Base-by-base conservation (phyloP, 108 stramenopile species). In the Tribonema minus region DNA sequence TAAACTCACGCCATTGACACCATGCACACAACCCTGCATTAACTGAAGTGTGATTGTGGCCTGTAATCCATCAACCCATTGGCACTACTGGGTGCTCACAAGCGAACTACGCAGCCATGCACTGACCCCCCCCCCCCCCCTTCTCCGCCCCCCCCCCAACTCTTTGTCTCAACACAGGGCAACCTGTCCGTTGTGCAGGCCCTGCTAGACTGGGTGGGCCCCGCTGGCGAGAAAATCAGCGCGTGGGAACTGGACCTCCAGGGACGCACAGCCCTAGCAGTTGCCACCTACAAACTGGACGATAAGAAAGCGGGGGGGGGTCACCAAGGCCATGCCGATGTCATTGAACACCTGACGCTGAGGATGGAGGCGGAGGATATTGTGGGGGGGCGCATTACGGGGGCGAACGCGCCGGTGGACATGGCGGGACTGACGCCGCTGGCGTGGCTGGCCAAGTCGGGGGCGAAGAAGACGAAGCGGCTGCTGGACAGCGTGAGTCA, bases 341-440 rank as follows among this genome's bases (percentile, higher is more conserved):
- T 54, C 9, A 20, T 54, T 15, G 46, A 54, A 20, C 20, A 54
- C 20, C 46, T 54, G 46, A 54, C 9, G 20, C 15, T 9, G 9
- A 20, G 9, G 46, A 76, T 76, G 74, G 74, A 76, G 65, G 23
- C 30, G n/a, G 74, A 76, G 33, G 46, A 9, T 15, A 54, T 9
- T 15, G n/a, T n/a, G n/a, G 46, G 20, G 20, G 46, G 46, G 46
- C 15, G 20, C 46, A 66, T 76, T 64, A 60, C 61, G 36, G 74
- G 74, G 27, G 20, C 33, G 28, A 76, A 76, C 46, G 74, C 74
- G 12, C 74, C 74, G 34, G 64, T 76, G 3, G 74, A 76, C 58
- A 33, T 76, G 25, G 38, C 74, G 6, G 74, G 74, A 29, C 33
- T 37, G 25, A 76, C 74, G 26, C 74, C 74, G 23, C 25, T 76